phyloP scores from a whole-genome alignment of 441 rosid genomes.

The Pelargonium cotyledonis region DNA sequence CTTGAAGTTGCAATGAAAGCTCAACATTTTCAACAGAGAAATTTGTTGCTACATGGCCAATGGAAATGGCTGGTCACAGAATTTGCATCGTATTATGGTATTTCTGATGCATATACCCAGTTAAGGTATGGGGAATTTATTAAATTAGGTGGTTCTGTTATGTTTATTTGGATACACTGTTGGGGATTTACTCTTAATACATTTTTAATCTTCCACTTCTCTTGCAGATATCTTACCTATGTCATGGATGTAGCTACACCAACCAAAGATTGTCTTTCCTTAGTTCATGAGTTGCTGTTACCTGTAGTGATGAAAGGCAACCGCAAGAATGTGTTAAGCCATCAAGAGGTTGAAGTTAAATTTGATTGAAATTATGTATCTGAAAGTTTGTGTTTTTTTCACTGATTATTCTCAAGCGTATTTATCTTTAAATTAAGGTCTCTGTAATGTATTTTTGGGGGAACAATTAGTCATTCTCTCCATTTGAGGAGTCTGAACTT shows the following conservation, averaged over 20 bases:
- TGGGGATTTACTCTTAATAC: conserved; percentile 4
- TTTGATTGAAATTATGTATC: not conserved
- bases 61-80: conserved; percentile 97
- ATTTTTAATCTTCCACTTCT: conserved; percentile 16
- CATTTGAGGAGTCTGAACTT: not conserved
- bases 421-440: not conserved
- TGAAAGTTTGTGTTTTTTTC: not conserved
- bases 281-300: conserved; percentile 73
- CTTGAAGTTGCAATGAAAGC: conserved; percentile 87
- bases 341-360: conserved; percentile 68
- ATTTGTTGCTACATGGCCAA: conserved; percentile 66
- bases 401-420: not conserved
- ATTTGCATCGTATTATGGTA: conserved; percentile 89
- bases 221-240: conserved; percentile 79
- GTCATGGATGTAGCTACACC: conserved; percentile 98
- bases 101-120: conserved; percentile 83
- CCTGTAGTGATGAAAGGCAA: conserved; percentile 84
- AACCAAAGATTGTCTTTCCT: conserved; percentile 82
- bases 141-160: conserved; percentile 9
- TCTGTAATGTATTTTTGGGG: not conserved
- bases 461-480: not conserved
- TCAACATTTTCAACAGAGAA: conserved; percentile 87
- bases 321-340: conserved; percentile 74
- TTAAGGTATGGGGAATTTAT: conserved; percentile 47
- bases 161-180: not conserved